Evolutionary conservation across 371 early-diverging fungal species (phyloP).

Genomic region (Apophysomyces sp.): DNA sequence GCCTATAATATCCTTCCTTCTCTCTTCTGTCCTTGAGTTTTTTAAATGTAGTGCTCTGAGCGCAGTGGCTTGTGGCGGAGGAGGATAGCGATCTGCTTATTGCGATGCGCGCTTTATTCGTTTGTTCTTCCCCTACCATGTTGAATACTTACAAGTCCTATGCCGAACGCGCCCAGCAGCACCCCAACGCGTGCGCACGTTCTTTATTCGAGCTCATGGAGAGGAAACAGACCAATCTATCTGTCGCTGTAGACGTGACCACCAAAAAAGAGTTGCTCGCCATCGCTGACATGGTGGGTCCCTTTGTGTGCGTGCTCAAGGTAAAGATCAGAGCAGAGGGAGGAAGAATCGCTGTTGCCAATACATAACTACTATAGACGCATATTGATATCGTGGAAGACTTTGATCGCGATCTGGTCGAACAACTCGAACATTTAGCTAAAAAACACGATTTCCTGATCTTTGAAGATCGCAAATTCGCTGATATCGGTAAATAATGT

Average conservation of each 20-base stretch:
- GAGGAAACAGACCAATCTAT: constrained; percentile 88
- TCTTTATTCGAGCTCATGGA: constrained; percentile 84
- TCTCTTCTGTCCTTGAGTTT: no score
- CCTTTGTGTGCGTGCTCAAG: constrained; percentile 93
- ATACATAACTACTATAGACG: constrained; percentile 54
- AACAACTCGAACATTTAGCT: constrained; percentile 70
- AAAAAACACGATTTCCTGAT: constrained; percentile 91
- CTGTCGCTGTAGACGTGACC: constrained; percentile 89
- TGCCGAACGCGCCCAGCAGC: constrained; percentile 50
- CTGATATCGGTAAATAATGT: constrained; percentile 73
- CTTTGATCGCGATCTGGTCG: constrained; percentile 83
- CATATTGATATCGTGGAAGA: constrained; percentile 94
- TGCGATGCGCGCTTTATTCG: neutral
- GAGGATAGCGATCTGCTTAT: neutral
- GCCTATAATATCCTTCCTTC: no score
- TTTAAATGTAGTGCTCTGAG: neutral
- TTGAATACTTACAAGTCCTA: constrained; percentile 55
- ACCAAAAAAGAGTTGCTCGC: constrained; percentile 82
- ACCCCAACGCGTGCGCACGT: constrained; percentile 69
- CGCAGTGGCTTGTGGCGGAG: neutral
- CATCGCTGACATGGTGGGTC: constrained; percentile 88
- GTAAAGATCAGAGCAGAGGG: constrained; percentile 31
- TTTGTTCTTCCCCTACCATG: neutral
- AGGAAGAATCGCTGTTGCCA: neutral
- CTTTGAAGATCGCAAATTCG: constrained; percentile 98